phyloP scores from a whole-genome alignment of 2,329 filamentous ascomycete genomes.

The Helminthosporium solani region DNA sequence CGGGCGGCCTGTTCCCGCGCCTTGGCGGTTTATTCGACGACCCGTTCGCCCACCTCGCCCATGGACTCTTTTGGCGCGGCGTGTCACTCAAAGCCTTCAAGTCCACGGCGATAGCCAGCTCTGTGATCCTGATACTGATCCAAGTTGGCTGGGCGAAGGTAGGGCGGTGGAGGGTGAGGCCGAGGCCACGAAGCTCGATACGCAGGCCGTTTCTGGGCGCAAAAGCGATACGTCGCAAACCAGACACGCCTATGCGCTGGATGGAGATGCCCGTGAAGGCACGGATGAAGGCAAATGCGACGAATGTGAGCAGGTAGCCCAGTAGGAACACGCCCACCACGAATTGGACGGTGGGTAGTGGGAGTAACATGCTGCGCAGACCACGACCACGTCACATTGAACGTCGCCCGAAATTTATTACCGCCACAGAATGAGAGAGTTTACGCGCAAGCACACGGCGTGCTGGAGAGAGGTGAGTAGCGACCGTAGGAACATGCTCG shows the following conservation, averaged over 20 bases:
- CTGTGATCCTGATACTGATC: conserved; percentile 85
- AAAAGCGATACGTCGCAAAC: conserved; percentile 86
- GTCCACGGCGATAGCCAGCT: conserved; percentile 82
- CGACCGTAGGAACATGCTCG: conserved; percentile 29
- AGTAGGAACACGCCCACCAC: conserved; percentile 82
- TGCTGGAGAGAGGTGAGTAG: conserved; percentile 20
- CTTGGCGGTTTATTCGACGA: conserved; percentile 21
- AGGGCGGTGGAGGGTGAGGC: conserved; percentile 84
- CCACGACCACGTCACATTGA: conserved; percentile 27
- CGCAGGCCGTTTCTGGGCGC: conserved; percentile 84
- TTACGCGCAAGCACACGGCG: conserved; percentile 30
- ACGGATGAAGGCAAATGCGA: conserved; percentile 88
- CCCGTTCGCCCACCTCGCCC: conserved; percentile 37
- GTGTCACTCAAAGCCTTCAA: conserved; percentile 60
- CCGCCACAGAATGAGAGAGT: background rate
- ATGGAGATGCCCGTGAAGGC: conserved; percentile 94
- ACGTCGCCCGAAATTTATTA: background rate
- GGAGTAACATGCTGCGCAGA: conserved; percentile 16
- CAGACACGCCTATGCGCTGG: conserved; percentile 90
- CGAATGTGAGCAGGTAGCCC: conserved; percentile 86
- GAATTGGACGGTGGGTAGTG: conserved; percentile 60
- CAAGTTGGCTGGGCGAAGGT: conserved; percentile 97
- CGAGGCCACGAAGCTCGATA: conserved; percentile 85
- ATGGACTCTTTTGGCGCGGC: conserved; percentile 31
- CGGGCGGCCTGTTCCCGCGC: conserved; percentile 17